A percentile compares a stretch with the other conserved stretches of the same genome.
Evolutionary conservation across 257 asterid species (phyloP).

Genomic region (Lantana camara): DNA sequence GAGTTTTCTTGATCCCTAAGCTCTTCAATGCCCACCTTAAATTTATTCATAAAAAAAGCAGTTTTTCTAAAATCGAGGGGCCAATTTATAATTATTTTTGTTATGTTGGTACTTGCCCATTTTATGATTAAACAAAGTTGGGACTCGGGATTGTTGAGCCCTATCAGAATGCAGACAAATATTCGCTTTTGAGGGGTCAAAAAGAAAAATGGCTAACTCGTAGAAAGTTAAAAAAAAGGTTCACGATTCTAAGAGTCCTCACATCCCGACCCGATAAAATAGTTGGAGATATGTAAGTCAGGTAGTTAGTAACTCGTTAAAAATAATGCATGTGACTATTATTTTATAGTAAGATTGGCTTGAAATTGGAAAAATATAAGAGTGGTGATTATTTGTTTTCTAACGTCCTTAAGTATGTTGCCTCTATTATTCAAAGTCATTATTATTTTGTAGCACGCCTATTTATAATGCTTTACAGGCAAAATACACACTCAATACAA

Average conservation of each 20-base stretch:
- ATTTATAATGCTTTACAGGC: slow-evolving; percentile 27
- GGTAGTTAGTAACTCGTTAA: no score
- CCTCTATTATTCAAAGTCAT: slow-evolving; percentile 22
- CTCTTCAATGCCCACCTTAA: no score
- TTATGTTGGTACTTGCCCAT: not conserved
- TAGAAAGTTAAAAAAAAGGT: no score
- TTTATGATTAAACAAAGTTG: not conserved
- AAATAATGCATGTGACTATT: not conserved
- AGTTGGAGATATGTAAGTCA: no score
- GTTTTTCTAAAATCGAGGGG: no score
- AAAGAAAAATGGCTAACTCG: not conserved
- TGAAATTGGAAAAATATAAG: not conserved
- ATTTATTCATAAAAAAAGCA: no score
- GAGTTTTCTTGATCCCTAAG: slow-evolving; percentile 4
- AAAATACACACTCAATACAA: slow-evolving; percentile 1
- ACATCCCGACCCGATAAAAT: no score
- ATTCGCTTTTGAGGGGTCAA: not conserved
- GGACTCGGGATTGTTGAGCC: not conserved
- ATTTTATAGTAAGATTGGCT: slow-evolving; percentile 18
- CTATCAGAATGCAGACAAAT: slow-evolving; percentile 4
- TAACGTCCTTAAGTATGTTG: slow-evolving; percentile 14
- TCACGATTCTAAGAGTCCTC: no score
- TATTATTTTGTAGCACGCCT: slow-evolving; percentile 24
- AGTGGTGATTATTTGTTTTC: slow-evolving; percentile 1
- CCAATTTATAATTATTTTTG: not conserved